phyloP scores from a whole-genome alignment of 345 rosid species.

The Salix caprea region DNA sequence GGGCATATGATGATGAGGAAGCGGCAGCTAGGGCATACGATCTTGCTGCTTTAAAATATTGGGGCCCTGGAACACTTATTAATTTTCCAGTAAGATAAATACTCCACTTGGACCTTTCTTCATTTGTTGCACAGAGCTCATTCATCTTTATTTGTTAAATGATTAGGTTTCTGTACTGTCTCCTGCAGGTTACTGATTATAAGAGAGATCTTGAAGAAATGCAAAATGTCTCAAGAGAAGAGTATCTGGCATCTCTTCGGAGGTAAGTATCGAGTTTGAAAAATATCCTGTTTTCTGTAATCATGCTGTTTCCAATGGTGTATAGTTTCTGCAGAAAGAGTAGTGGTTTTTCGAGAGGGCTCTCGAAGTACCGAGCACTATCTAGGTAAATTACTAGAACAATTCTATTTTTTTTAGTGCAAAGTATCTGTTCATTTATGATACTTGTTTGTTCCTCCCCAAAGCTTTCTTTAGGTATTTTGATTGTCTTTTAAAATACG shows the following conservation, averaged over 20 bases:
- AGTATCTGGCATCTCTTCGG: slow-evolving; percentile 89
- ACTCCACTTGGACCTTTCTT: neutral
- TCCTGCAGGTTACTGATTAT: slow-evolving; percentile 77
- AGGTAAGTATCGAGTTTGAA: slow-evolving; percentile 45
- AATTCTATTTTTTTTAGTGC: neutral
- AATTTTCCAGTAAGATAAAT: slow-evolving; percentile 76
- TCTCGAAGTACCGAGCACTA: slow-evolving; percentile 88
- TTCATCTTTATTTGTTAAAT: neutral
- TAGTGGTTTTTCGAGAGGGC: slow-evolving; percentile 95
- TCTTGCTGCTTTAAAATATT: slow-evolving; percentile 95
- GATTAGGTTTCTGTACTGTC: slow-evolving; percentile 4
- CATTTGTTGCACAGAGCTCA: neutral
- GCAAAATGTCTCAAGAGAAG: slow-evolving; percentile 93
- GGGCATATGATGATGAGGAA: slow-evolving; percentile 99
- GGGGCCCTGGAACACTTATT: slow-evolving; percentile 99
- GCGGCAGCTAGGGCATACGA: slow-evolving; percentile 99
- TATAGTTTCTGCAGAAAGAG: slow-evolving; percentile 70
- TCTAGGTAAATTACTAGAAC: slow-evolving; percentile 50
- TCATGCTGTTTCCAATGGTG: slow-evolving; percentile 26
- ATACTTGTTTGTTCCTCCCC: neutral
- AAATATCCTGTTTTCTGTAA: slow-evolving; percentile 1
- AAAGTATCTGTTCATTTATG: neutral
- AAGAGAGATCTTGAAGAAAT: slow-evolving; percentile 95
- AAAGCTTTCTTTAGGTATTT: neutral
- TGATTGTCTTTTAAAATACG: neutral